phyloP scores from a whole-genome alignment of 2,329 filamentous ascomycete species.

The Trichoderma sp. region DNA sequence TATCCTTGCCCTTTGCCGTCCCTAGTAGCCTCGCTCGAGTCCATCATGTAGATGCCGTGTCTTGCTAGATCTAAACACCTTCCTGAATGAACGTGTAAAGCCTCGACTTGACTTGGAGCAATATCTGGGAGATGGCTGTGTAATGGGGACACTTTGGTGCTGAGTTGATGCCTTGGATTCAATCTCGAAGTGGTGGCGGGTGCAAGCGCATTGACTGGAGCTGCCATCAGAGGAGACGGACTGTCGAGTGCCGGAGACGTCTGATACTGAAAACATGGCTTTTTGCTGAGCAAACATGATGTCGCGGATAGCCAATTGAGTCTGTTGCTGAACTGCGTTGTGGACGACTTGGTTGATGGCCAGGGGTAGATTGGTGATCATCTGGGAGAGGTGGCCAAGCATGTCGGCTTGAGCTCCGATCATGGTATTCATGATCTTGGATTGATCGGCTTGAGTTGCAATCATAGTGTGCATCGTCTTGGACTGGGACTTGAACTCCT shows the following conservation, averaged over 20 bases:
- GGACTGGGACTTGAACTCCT: conserved; percentile 30
- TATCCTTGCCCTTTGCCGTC: background rate
- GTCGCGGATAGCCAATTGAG: conserved; percentile 31
- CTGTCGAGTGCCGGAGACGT: background rate
- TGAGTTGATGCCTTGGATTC: conserved; percentile 17
- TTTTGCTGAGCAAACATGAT: conserved; percentile 34
- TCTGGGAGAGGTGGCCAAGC: conserved; percentile 35
- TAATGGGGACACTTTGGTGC: background rate
- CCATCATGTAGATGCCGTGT: background rate
- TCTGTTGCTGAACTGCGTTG: conserved; percentile 34
- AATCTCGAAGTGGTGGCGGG: conserved; percentile 12
- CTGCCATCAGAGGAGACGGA: conserved; percentile 3
- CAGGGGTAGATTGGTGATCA: conserved; percentile 34
- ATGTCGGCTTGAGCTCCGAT: conserved; percentile 33
- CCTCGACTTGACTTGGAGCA: background rate
- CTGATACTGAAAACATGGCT: conserved; percentile 28
- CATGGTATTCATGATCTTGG: conserved; percentile 30
- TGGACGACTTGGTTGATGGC: conserved; percentile 36
- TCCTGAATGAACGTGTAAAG: conserved; percentile 1
- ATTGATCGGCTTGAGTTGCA: conserved; percentile 31
- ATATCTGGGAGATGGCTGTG: background rate
- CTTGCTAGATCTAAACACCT: background rate
- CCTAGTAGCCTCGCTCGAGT: background rate
- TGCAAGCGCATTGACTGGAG: conserved; percentile 3
- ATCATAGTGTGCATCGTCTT: conserved; percentile 29